A percentile compares a stretch with the other conserved stretches of the same genome.
These are phyloP conservation scores for Wallacemonas rigidus DNA, from an alignment of 208 protist species.

Conservation along the genomic window DNA sequence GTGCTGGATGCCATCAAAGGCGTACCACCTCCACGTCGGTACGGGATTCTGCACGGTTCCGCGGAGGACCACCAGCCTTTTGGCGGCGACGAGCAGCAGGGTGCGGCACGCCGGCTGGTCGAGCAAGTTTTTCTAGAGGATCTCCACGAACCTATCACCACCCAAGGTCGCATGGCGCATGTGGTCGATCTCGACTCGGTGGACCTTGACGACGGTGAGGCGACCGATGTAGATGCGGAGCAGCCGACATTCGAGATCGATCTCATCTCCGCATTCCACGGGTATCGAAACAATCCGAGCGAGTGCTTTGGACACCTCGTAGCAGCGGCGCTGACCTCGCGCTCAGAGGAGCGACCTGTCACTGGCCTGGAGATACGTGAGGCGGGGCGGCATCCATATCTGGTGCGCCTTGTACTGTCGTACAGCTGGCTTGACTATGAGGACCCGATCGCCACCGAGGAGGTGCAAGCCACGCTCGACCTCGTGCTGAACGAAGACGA, in stretches of 20 bases:
- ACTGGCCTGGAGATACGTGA: constrained; percentile 59
- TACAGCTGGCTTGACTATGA: constrained; percentile 48
- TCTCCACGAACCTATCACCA: constrained; percentile 12
- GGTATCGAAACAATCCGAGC: constrained; percentile 65
- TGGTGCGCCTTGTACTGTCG: constrained; percentile 70
- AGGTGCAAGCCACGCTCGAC: constrained; percentile 72
- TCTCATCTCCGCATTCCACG: constrained; percentile 60
- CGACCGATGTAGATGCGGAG: constrained; percentile 33
- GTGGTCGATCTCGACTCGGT: constrained; percentile 22
- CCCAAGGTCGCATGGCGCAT: constrained; percentile 10
- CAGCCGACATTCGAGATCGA: constrained; percentile 58
- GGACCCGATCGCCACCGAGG: constrained; percentile 45
- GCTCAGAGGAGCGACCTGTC: constrained; percentile 58
- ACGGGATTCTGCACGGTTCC: constrained; percentile 2
- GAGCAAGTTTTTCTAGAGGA: constrained; percentile 8
- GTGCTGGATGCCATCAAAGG: constrained; percentile 7
- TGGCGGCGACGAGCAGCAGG: not conserved
- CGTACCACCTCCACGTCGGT: not conserved
- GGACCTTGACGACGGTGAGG: constrained; percentile 30
- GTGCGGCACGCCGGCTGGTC: not conserved
- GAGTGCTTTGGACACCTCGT: constrained; percentile 80
- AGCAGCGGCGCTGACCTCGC: constrained; percentile 65
- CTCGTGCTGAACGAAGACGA: constrained; percentile 38
- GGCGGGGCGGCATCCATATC: constrained; percentile 63
- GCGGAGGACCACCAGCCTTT: constrained; percentile 14